Evolutionary conservation across 2,329 filamentous ascomycete genomes (phyloP).

Genomic region (Davidsoniella neocaledoniae): DNA sequence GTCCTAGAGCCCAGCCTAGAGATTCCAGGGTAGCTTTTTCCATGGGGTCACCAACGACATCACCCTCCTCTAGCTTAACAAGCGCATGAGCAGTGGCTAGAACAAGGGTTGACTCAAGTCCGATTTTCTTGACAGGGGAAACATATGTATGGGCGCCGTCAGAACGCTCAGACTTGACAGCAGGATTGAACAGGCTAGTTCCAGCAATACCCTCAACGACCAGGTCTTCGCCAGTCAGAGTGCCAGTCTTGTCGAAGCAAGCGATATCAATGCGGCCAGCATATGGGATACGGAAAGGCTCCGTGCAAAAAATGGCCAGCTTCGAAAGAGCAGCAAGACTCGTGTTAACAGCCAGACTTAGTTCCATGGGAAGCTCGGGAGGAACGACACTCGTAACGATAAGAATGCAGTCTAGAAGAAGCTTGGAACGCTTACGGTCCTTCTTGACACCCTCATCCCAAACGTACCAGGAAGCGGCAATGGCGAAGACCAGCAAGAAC

Average conservation of each 20-base stretch:
- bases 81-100: constrained; percentile 89
- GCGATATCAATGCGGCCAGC: constrained; percentile 90
- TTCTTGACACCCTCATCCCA: constrained; percentile 92
- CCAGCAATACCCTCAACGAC: constrained; percentile 96
- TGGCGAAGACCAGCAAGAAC: constrained; percentile 87
- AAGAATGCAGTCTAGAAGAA: constrained; percentile 89
- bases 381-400: constrained; percentile 97
- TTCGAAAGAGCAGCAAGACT: constrained; percentile 87
- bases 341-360: constrained; percentile 93
- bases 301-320: constrained; percentile 95
- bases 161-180: constrained; percentile 43
- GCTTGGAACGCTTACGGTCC: constrained; percentile 92
- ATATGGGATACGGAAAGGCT: constrained; percentile 94
- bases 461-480: constrained; percentile 97
- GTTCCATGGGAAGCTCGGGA: constrained; percentile 96
- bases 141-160: constrained; percentile 75
- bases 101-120: constrained; percentile 75
- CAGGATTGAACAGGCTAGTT: constrained; percentile 48
- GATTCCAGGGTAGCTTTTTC: constrained; percentile 87
- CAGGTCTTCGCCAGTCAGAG: constrained; percentile 85
- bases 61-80: constrained; percentile 90
- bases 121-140: constrained; percentile 50
- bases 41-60: constrained; percentile 96
- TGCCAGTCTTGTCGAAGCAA: constrained; percentile 98
- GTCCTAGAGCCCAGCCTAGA: constrained; percentile 83